These are phyloP conservation scores for Psophocarpus tetragonolobus DNA, from an alignment of 306 rosid genomes.

Conservation along the genomic window DNA sequence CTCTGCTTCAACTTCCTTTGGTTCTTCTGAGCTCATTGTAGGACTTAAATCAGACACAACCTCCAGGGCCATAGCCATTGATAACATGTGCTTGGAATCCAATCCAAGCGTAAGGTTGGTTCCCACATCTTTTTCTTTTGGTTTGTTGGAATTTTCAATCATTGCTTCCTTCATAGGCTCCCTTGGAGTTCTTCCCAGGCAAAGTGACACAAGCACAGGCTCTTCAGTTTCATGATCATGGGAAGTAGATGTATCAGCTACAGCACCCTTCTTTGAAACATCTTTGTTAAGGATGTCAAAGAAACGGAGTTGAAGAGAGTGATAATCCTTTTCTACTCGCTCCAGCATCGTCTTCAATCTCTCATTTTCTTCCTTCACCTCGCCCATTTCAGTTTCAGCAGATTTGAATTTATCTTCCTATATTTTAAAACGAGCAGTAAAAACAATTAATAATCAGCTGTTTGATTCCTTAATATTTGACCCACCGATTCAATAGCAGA, in stretches of 20 bases:
- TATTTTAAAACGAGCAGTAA: conserved; percentile 1
- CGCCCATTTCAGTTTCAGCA: conserved; percentile 62
- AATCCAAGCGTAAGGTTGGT: conserved; percentile 52
- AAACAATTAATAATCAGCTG: neutral
- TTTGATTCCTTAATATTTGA: neutral
- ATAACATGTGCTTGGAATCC: conserved; percentile 41
- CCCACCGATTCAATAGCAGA: neutral
- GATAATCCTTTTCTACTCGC: conserved; percentile 59
- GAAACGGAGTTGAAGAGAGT: conserved; percentile 59
- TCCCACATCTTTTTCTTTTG: conserved; percentile 44
- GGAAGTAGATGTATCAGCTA: conserved; percentile 12
- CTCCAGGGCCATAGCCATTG: too few relatives aligned
- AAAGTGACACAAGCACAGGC: conserved; percentile 58
- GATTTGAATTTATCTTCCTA: conserved; percentile 54
- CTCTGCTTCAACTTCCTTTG: conserved; percentile 43
- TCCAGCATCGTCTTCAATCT: conserved; percentile 63
- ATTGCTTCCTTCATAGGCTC: conserved; percentile 37
- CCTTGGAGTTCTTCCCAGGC: conserved; percentile 57
- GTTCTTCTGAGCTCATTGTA: conserved; percentile 52
- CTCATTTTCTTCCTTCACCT: conserved; percentile 71
- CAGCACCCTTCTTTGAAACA: conserved; percentile 10
- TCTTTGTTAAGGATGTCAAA: conserved; percentile 46
- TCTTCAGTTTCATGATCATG: conserved; percentile 41
- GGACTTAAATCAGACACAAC: conserved; percentile 44
- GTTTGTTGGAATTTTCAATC: conserved; percentile 5